Conservation (phyloP, 768 basidiomycete genomes). For the Tylopilus balloui region DNA sequence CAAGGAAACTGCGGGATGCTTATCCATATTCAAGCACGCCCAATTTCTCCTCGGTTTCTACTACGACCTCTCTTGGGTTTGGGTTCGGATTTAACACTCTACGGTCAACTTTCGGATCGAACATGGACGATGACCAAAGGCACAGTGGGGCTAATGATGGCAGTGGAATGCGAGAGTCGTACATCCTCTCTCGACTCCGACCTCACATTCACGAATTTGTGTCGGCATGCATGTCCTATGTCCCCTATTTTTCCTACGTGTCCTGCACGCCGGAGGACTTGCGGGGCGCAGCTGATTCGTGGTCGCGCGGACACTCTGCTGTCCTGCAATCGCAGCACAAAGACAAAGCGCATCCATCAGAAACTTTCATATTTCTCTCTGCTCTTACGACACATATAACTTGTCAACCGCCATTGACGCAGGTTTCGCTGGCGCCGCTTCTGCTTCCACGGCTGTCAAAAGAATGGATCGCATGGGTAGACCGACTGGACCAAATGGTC, state of each 20-base stretch:
- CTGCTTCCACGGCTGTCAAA: constrained; percentile 60
- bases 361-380: constrained; percentile 69
- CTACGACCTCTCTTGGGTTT: constrained; percentile 34
- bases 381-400: constrained; percentile 64
- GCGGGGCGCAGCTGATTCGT: constrained; percentile 21
- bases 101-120: constrained; percentile 31
- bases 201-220: constrained; percentile 76
- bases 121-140: constrained; percentile 27
- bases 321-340: constrained; percentile 50
- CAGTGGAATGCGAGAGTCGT: constrained; percentile 74
- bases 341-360: constrained; percentile 66
- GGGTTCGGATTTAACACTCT: constrained; percentile 24
- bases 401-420: constrained; percentile 63
- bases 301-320: constrained; percentile 40
- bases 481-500: constrained; percentile 61
- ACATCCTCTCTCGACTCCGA: constrained; percentile 69
- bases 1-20: constrained; percentile 73
- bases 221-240: constrained; percentile 72
- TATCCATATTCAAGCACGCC: constrained; percentile 70
- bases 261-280: constrained; percentile 23
- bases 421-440: constrained; percentile 51
- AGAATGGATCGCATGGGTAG: constrained; percentile 80
- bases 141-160: constrained; percentile 26
- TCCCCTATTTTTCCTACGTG: constrained; percentile 77
- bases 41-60: constrained; percentile 28